Base-by-base conservation (phyloP, 345 rosid genomes). In the Ceriops tagal region DNA sequence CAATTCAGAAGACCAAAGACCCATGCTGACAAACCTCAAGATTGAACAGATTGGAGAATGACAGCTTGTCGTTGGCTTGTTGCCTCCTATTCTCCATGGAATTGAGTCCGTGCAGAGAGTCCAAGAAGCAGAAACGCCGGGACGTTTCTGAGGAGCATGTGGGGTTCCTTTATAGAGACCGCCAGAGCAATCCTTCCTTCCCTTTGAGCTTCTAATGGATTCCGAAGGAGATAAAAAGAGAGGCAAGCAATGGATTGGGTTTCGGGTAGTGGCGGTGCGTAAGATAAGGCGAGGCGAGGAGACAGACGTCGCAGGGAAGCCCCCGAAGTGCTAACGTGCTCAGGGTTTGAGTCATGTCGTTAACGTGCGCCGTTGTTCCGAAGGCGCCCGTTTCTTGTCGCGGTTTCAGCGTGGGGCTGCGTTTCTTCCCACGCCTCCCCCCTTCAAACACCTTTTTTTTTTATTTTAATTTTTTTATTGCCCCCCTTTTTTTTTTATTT, bases 11-110 rank as follows among this genome's bases (percentile, higher is more conserved):
- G 69, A 70, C 30, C 24, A 27, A 66, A 64, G 68, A 6, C 58
- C 67, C 65, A 62, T 59, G 47, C 51, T 31, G 32, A 83, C 78
- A 34, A 64, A 96, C 99, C 99, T 92, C 98, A 59, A 96, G 97
- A 84, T 96, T 82, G 88, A 96, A 96, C 80, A 96, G 98, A 78
- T 76, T 82, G 65, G 97, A 78, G 77, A 86, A 91, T 19, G 90
- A 73, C 22, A 86, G 65, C 20, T 88, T 39, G 16, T 84, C 89
- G 80, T 79, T 86, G 5, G 87, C 58, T 49, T 74, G 87, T 69
- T 43, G 49, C 16, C 16, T 13, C 80, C 86, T 76, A 30, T 85
- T 82, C 81, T 95, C 96, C 99, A 95, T 95, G 75, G 59, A 74
- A 15, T 27, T 3, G 49, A 43, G 18, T 43, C 49, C 49, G 37